A percentile compares a stretch with the other conserved stretches of the same genome.
These are phyloP conservation scores for Metschnikowia cerradonensis DNA, from an alignment of 805 yeast species.

Conservation along the genomic window DNA sequence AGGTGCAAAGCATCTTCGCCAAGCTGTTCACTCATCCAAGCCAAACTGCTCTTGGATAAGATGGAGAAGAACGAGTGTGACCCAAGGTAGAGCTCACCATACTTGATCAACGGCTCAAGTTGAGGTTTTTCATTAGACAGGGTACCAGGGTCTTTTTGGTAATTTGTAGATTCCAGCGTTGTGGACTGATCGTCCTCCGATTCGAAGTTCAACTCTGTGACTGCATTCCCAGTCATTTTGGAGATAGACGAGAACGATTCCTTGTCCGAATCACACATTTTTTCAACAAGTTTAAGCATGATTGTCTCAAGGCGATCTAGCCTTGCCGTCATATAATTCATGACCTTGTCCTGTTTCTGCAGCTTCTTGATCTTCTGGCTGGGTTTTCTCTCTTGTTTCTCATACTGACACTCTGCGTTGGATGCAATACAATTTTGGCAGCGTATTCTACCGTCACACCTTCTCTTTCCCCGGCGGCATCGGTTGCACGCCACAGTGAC, in stretches of 20 bases:
- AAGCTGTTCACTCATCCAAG: slow-evolving; percentile 28
- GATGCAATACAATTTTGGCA: slow-evolving; percentile 13
- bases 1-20: slow-evolving; percentile 19
- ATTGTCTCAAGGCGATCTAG: slow-evolving; percentile 7
- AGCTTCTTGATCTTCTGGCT: slow-evolving; percentile 2
- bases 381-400: slow-evolving; percentile 8
- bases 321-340: slow-evolving; percentile 2
- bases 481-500: slow-evolving; percentile 15
- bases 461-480: slow-evolving; percentile 16
- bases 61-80: slow-evolving; percentile 35
- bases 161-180: not conserved
- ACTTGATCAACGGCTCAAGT: slow-evolving; percentile 3
- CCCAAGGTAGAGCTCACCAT: slow-evolving; percentile 26
- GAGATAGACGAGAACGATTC: not conserved
- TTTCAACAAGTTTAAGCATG: slow-evolving; percentile 1
- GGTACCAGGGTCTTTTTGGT: not conserved
- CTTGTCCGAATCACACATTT: slow-evolving; percentile 1
- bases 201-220: not conserved
- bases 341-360: slow-evolving; percentile 1
- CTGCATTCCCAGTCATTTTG: not conserved
- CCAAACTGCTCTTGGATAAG: slow-evolving; percentile 31
- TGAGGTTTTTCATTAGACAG: not conserved
- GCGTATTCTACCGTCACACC: slow-evolving; percentile 13
- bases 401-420: slow-evolving; percentile 12
- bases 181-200: not conserved